These are phyloP conservation scores for Fusarium pseudoanthophilum DNA, from an alignment of 2,329 filamentous ascomycete genomes.

Conservation along the genomic window DNA sequence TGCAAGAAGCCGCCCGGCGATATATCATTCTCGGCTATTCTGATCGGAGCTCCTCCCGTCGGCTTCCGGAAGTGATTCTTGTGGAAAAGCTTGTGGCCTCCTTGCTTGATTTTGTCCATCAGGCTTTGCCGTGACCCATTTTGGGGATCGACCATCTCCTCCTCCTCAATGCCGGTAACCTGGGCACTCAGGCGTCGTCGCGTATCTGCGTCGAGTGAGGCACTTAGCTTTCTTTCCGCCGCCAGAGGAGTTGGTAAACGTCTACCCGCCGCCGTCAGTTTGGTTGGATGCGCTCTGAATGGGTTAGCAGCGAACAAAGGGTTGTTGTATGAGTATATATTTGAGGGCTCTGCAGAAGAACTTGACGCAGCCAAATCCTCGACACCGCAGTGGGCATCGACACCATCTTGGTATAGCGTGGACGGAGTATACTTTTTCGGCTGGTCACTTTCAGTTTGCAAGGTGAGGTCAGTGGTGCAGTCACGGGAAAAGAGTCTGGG, in stretches of 20 bases:
- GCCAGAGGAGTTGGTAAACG: background rate
- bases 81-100: slow-evolving; percentile 41
- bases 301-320: slow-evolving; percentile 41
- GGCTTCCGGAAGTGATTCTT: slow-evolving; percentile 33
- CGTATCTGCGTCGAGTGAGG: slow-evolving; percentile 40
- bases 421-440: slow-evolving; percentile 1
- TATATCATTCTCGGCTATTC: background rate
- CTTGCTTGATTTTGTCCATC: slow-evolving; percentile 45
- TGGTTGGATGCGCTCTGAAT: slow-evolving; percentile 23
- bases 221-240: slow-evolving; percentile 34
- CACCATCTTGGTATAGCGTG: slow-evolving; percentile 44
- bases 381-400: slow-evolving; percentile 46
- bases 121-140: slow-evolving; percentile 40
- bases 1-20: background rate
- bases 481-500: slow-evolving; percentile 47
- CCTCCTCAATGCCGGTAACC: slow-evolving; percentile 3
- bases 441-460: slow-evolving; percentile 35
- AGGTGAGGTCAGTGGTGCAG: slow-evolving; percentile 47
- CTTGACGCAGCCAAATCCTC: slow-evolving; percentile 3
- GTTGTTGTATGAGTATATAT: slow-evolving; percentile 21
- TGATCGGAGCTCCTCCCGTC: slow-evolving; percentile 8
- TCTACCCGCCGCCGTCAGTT: background rate
- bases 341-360: slow-evolving; percentile 20
- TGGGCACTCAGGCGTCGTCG: slow-evolving; percentile 45
- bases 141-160: slow-evolving; percentile 13